Base-by-base conservation (phyloP, 2,329 filamentous ascomycete species). In the Cadophora gregata region DNA sequence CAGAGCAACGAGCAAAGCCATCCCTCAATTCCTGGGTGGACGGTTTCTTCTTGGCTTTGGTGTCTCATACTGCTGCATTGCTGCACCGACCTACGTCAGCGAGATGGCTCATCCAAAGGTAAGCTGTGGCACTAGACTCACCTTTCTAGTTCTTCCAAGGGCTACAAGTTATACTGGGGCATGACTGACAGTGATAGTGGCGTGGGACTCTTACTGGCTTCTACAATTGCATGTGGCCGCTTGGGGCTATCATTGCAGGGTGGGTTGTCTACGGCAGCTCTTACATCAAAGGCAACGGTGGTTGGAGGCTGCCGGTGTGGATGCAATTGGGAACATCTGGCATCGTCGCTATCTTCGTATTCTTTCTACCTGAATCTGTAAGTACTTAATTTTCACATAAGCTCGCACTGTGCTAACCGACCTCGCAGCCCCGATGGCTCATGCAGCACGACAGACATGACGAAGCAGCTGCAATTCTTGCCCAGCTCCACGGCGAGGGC, bases 391-490 rank as follows among this genome's bases (percentile, higher is more conserved):
- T 3, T n/a, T 6, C 19, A 21, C 21, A n/a, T 47, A 19, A 1
- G 3, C 19, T 1, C 8, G 7, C 6, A 21, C 10, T 21, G 1
- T 9, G 21, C 42, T 47, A 21, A 47, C 14, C 8, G 4, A 7
- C 27, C 29, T 42, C 24, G 4, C 12, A 62, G 59, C 85, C 85
- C 5, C 77, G 85, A 56, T 87, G 84, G 85, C 77, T 86, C 27
- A 84, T 85, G 68, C 81, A 81, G 59, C 81, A 86, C 58, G 83
- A 85, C 64, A 82, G 84, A 21, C 79, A 83, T 16, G 84, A 87
- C 21, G 81, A 88, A 68, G 86, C 85, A 0, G 77, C 83, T 21
- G 76, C 80, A 6, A 82, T 85, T 3, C 81, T 91, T 65, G 81
- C 83, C 10, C 83, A 83, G 65, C 87, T 85, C 71, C 88, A 88